Evolutionary conservation across 139 green algal genomes (phyloP).

Genomic region (Picochlorum sp.): DNA sequence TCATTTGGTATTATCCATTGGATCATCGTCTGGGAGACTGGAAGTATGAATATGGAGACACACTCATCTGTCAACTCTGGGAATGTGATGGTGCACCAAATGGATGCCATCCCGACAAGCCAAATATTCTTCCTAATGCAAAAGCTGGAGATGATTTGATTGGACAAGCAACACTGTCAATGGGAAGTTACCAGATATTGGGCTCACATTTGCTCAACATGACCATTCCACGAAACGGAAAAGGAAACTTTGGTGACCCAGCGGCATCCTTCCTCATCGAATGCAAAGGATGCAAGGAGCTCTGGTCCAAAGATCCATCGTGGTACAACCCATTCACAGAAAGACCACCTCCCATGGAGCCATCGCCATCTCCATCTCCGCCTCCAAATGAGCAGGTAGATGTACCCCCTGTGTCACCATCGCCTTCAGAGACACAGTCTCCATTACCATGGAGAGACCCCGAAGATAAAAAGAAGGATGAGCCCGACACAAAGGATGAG

Average conservation of each 20-base stretch:
- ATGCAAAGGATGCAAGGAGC: background rate
- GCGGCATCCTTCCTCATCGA: background rate
- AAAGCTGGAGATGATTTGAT: conserved; percentile 21
- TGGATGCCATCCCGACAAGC: conserved; percentile 16
- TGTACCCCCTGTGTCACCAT: background rate
- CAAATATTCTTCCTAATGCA: conserved; percentile 6
- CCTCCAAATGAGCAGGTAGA: background rate
- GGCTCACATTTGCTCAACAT: background rate
- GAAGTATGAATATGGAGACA: conserved; percentile 10
- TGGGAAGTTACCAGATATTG: conserved; percentile 6
- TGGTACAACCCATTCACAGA: conserved; percentile 6
- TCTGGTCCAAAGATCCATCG: background rate
- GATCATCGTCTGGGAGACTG: conserved; percentile 7
- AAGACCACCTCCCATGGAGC: background rate
- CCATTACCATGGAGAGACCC: background rate
- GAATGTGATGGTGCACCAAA: conserved; percentile 27
- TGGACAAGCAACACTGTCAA: background rate
- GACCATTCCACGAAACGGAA: conserved; percentile 5
- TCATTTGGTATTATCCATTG: conserved; percentile 20
- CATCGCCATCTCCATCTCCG: background rate
- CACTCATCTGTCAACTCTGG: conserved; percentile 15
- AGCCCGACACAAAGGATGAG: too few relatives aligned
- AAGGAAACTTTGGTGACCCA: background rate
- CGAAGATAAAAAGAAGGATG: too few relatives aligned
- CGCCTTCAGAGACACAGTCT: background rate